A percentile compares a stretch with the other conserved stretches of the same genome.
These are phyloP conservation scores for Colletotrichum camelliae DNA, from an alignment of 2,329 filamentous ascomycete species.

Conservation along the genomic window DNA sequence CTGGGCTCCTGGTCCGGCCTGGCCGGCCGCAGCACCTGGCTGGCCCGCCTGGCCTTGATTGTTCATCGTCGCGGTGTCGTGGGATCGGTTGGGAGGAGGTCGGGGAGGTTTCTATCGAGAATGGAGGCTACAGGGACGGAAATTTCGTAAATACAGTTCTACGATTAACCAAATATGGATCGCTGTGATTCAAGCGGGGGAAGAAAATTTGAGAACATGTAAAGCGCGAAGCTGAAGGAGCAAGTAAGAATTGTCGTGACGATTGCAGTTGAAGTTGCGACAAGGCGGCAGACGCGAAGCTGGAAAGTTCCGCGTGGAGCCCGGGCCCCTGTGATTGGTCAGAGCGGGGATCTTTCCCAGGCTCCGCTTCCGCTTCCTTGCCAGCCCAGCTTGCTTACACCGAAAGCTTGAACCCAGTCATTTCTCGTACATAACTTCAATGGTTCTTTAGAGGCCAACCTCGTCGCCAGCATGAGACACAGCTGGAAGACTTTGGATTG, in stretches of 20 bases:
- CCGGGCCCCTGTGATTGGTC: constrained; percentile 3
- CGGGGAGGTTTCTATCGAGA: not conserved
- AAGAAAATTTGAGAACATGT: not conserved
- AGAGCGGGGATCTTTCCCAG: not conserved
- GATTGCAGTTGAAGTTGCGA: constrained; percentile 1
- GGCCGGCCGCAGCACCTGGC: constrained; percentile 10
- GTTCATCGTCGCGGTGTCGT: constrained; percentile 16
- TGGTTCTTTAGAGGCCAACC: not conserved
- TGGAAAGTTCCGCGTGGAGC: constrained; percentile 19
- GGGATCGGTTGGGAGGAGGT: not conserved
- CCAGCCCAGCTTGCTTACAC: not conserved
- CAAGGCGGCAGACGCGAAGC: not conserved
- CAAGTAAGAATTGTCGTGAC: not conserved
- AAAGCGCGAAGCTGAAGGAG: not conserved
- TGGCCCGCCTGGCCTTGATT: constrained; percentile 24
- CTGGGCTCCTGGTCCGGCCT: constrained; percentile 27
- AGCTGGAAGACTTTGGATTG: not conserved
- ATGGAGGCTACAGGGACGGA: not conserved
- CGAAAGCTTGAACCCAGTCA: not conserved
- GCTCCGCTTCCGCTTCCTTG: not conserved
- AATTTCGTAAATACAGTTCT: not conserved
- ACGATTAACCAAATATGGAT: not conserved
- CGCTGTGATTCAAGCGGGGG: not conserved
- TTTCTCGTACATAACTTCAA: not conserved
- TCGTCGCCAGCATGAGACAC: not conserved